phyloP scores from a whole-genome alignment of 1,139 yeast species.

The Groenewaldozyma auringiensis region DNA sequence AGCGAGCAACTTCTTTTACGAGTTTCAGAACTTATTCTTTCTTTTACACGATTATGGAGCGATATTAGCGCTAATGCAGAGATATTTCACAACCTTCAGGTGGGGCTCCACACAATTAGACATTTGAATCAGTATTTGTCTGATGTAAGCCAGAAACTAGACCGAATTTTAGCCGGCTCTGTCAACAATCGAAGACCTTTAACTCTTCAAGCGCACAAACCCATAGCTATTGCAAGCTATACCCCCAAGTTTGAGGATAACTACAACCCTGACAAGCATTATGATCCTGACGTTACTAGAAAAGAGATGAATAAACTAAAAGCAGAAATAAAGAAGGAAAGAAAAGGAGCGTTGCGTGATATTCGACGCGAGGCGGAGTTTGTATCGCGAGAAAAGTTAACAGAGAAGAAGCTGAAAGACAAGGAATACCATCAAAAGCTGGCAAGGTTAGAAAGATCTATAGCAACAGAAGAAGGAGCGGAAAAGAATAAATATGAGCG shows the following conservation, averaged over 20 bases:
- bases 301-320: constrained; percentile 77
- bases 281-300: constrained; percentile 74
- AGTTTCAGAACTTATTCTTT: constrained; percentile 5
- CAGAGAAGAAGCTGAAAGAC: constrained; percentile 66
- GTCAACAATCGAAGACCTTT: constrained; percentile 57
- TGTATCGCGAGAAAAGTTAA: constrained; percentile 76
- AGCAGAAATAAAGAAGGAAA: constrained; percentile 83
- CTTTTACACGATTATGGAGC: constrained; percentile 44
- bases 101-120: constrained; percentile 10
- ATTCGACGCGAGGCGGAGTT: constrained; percentile 83
- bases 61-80: constrained; percentile 60
- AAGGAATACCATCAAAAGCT: constrained; percentile 82
- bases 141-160: constrained; percentile 31
- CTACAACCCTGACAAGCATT: constrained; percentile 90
- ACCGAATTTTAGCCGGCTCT: constrained; percentile 46
- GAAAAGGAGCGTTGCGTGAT: constrained; percentile 81
- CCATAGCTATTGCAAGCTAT: constrained; percentile 73
- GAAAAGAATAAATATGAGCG: constrained; percentile 87
- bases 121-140: constrained; percentile 2
- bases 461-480: constrained; percentile 88
- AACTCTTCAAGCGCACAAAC: constrained; percentile 78
- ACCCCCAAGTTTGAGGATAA: constrained; percentile 94
- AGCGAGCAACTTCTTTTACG: constrained; percentile 2
- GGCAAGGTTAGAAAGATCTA: constrained; percentile 77
- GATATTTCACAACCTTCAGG: constrained; percentile 38